Evolutionary conservation across 2,329 filamentous ascomycete species (phyloP).

Genomic region (Penicillium decumbens): DNA sequence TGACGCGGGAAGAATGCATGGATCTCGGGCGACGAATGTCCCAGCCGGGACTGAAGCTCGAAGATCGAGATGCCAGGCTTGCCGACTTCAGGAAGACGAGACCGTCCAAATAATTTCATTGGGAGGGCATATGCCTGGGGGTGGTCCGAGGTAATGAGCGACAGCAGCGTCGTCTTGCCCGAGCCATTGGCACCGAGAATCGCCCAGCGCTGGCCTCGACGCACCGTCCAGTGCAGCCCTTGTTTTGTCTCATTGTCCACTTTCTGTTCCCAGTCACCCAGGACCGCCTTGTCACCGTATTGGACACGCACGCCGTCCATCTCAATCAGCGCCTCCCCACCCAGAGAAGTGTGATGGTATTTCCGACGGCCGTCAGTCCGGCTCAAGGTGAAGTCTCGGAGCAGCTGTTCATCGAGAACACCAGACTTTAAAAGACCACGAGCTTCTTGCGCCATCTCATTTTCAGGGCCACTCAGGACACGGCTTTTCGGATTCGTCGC

Average conservation of each 20-base stretch:
- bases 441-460: constrained; percentile 8
- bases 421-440: constrained; percentile 18
- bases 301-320: constrained; percentile 79
- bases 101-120: constrained; percentile 77
- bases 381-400: constrained; percentile 23
- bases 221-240: constrained; percentile 78
- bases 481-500: neutral
- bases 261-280: constrained; percentile 73
- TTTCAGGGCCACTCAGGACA: constrained; percentile 5
- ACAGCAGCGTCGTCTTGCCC: constrained; percentile 91
- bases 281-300: constrained; percentile 70
- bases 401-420: constrained; percentile 23
- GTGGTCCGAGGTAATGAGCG: constrained; percentile 90
- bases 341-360: constrained; percentile 12
- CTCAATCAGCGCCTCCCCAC: constrained; percentile 71
- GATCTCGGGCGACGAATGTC: constrained; percentile 89
- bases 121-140: constrained; percentile 89
- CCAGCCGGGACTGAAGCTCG: constrained; percentile 83
- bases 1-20: constrained; percentile 84
- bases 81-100: constrained; percentile 69
- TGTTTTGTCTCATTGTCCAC: constrained; percentile 48
- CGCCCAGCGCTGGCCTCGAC: constrained; percentile 80
- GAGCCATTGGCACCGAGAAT: constrained; percentile 91
- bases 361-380: constrained; percentile 15
- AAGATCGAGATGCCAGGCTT: constrained; percentile 78